Percentiles rank a stretch among this genome's conserved stretches.
Evolutionary conservation across 306 rosid genomes (phyloP).

Genomic region (Cucumis sativus): Cucumber_9930_V3 NC_026658.2:5538001-5538500

Average conservation of each 20-base stretch:
- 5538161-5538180: neutral
- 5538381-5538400: slow-evolving; percentile 45
- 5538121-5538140: neutral
- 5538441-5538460: slow-evolving; percentile 74
- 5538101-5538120: neutral
- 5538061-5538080: neutral
- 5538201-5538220: neutral
- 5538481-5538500: slow-evolving; percentile 52
- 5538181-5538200: neutral
- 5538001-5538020: neutral
- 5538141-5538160: neutral
- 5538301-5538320: neutral
- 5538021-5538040: neutral
- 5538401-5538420: slow-evolving; percentile 57
- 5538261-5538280: neutral
- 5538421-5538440: slow-evolving; percentile 85
- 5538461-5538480: slow-evolving; percentile 65
- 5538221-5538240: neutral
- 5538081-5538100: neutral
- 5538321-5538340: neutral
- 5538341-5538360: neutral
- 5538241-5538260: neutral
- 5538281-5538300: neutral
- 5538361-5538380: neutral
- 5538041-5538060: neutral